Conservation (phyloP, 2,329 filamentous ascomycete genomes). For the Alternaria arborescens region DNA sequence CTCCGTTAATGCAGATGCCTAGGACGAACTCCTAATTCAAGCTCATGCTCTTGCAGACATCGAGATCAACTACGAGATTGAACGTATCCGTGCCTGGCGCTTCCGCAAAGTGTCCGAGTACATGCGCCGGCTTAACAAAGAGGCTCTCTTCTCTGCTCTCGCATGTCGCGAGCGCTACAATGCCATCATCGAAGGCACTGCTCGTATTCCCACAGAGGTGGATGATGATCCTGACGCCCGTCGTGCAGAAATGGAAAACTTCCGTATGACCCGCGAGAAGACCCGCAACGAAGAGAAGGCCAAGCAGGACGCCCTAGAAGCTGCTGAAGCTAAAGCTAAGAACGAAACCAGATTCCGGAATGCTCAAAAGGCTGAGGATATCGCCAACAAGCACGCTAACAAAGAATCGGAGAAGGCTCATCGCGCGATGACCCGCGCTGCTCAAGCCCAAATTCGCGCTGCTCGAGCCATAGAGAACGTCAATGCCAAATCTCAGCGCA, state of each 20-base stretch:
- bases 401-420: constrained; percentile 28
- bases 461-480: constrained; percentile 27
- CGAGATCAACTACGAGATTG: constrained; percentile 53
- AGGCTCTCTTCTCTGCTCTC: constrained; percentile 56
- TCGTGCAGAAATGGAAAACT: constrained; percentile 38
- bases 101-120: constrained; percentile 57
- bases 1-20: constrained; percentile 6
- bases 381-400: constrained; percentile 24
- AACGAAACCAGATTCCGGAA: constrained; percentile 26
- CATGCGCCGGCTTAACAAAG: constrained; percentile 51
- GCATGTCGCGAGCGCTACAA: constrained; percentile 58
- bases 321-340: constrained; percentile 25
- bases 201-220: constrained; percentile 55
- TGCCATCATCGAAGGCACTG: constrained; percentile 54
- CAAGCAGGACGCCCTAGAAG: constrained; percentile 23
- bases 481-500: constrained; percentile 25
- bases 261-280: constrained; percentile 27
- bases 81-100: constrained; percentile 54
- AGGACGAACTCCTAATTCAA: constrained; percentile 57
- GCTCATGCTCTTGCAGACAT: constrained; percentile 54
- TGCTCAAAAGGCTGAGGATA: constrained; percentile 38
- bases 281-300: constrained; percentile 32
- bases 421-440: constrained; percentile 34
- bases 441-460: constrained; percentile 26
- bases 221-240: constrained; percentile 53